Evolutionary conservation across 257 asterid species (phyloP).

Genomic region (Solanum lycopersicoides): DNA sequence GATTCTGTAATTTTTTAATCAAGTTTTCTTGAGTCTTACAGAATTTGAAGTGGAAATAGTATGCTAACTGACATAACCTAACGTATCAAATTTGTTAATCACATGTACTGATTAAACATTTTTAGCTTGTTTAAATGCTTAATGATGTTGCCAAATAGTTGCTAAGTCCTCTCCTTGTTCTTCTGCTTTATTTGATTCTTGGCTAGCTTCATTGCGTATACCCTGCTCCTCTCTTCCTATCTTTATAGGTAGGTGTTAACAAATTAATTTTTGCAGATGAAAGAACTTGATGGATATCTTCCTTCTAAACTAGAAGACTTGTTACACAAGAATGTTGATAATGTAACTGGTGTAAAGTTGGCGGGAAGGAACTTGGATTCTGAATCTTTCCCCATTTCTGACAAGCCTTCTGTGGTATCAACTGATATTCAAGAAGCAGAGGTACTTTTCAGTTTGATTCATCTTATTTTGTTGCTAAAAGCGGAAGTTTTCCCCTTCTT

Average conservation of each 20-base stretch:
- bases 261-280: conserved; percentile 34
- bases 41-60: not conserved
- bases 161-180: not conserved
- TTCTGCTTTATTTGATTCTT: not conserved
- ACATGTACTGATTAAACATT: not conserved
- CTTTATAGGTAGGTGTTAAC: conserved; percentile 3
- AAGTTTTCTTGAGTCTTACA: not conserved
- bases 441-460: conserved; percentile 26
- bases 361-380: conserved; percentile 19
- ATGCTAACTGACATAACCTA: not conserved
- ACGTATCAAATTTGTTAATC: not conserved
- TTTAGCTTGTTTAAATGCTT: not conserved
- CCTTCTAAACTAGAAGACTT: conserved; percentile 51
- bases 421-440: conserved; percentile 21
- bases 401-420: conserved; percentile 13
- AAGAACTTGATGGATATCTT: conserved; percentile 60
- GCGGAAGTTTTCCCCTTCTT: not conserved
- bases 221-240: not conserved
- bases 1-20: not conserved
- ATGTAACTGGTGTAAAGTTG: conserved; percentile 13
- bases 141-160: not conserved
- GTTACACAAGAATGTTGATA: conserved; percentile 23
- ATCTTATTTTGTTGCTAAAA: not conserved
- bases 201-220: not conserved
- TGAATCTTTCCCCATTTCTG: conserved; percentile 18